Percentiles rank a stretch among this genome's conserved stretches.
Evolutionary conservation across 208 protist species (phyloP).

Genomic region (Leishmania martiniquensis): DNA sequence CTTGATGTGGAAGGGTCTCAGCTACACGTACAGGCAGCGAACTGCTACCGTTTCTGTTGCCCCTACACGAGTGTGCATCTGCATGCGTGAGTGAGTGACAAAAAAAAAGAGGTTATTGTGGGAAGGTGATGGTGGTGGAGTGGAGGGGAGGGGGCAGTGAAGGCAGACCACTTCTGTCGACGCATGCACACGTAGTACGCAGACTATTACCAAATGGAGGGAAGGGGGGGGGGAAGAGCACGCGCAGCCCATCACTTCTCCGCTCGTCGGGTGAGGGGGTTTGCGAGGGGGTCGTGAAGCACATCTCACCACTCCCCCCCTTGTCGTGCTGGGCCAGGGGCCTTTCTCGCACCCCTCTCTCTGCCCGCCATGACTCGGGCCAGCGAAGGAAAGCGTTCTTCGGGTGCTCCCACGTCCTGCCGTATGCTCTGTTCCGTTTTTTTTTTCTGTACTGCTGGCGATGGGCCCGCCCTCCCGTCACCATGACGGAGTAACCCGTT

Average conservation of each 20-base stretch:
- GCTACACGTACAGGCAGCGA: neutral
- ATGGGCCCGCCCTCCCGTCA: neutral
- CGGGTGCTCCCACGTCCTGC: no score
- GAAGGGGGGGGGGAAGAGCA: neutral
- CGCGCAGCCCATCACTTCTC: neutral
- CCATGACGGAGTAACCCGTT: neutral
- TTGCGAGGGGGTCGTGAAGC: neutral
- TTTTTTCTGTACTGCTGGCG: neutral
- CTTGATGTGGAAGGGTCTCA: neutral
- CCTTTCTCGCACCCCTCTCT: neutral
- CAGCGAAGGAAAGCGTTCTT: no score
- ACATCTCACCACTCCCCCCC: no score
- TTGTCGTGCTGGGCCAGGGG: neutral
- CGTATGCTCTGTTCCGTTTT: no score
- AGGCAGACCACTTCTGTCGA: neutral
- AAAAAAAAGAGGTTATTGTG: neutral
- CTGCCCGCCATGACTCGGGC: neutral
- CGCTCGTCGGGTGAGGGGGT: neutral
- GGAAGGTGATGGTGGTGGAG: neutral
- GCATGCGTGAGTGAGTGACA: neutral
- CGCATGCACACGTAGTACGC: neutral
- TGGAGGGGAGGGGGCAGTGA: neutral
- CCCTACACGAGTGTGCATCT: neutral
- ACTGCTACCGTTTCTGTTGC: neutral
- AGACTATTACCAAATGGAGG: no score